These are phyloP conservation scores for Moricandia moricandioides DNA, from an alignment of 345 rosid genomes.

Conservation along the genomic window DNA sequence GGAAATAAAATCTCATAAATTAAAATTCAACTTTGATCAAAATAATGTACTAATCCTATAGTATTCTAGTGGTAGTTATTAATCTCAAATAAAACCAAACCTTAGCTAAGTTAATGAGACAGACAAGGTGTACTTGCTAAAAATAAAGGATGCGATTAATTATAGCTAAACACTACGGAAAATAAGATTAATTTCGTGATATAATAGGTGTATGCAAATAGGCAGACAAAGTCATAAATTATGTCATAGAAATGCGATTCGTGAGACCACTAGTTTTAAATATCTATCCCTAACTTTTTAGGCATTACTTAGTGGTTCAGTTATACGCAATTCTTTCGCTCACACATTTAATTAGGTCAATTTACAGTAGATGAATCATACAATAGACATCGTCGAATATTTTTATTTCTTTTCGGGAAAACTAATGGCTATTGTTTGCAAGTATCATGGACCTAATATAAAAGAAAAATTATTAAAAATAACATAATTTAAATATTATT, in stretches of 20 bases:
- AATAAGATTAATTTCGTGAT: not conserved
- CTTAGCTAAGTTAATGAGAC: not conserved
- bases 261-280: conserved; percentile 4
- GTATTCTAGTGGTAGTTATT: not conserved
- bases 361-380: not conserved
- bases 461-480: too few species aligned
- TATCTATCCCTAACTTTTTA: conserved; percentile 1
- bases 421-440: not conserved
- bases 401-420: not conserved
- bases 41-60: not conserved
- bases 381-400: not conserved
- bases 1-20: conserved; percentile 17
- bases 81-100: not conserved
- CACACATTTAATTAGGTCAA: not conserved
- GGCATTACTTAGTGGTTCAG: conserved; percentile 9
- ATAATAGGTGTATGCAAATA: conserved; percentile 8
- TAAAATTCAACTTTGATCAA: not conserved
- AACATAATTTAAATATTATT: too few species aligned
- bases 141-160: not conserved
- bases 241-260: conserved; percentile 21
- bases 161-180: not conserved
- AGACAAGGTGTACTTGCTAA: not conserved
- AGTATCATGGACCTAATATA: not conserved
- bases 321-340: not conserved
- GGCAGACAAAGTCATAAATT: conserved; percentile 31